Base-by-base conservation (phyloP, 331 rosid genomes). In the Cucumis variabilis region DNA sequence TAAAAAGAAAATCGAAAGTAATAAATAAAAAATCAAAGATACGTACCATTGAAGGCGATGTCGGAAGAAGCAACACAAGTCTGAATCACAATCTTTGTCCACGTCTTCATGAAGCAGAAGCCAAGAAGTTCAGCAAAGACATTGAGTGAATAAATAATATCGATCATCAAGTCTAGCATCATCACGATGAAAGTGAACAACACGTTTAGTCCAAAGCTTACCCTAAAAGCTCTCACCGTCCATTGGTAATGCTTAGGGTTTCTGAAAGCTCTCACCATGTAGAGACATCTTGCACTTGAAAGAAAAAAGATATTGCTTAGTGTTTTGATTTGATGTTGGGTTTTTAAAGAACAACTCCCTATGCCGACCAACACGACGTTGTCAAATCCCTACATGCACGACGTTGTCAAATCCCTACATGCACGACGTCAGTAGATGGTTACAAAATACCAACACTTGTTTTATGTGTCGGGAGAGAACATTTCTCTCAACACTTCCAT, bases 201-300 rank as follows among this genome's bases (percentile, higher is more conserved):
- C n/a, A 85, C 78, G 58, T 82, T 85, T 24, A 85, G 62, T 50
- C 86, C 50, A 55, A 80, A 67, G 53, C 87, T 85, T 33, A 73
- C 82, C 8, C 21, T 69, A 13, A 85, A 48, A 14, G 87, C 87
- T 88, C 89, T 79, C 87, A 75, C 86, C 79, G 92, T 93, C 92
- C 92, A 91, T 93, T 90, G 93, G 91, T 86, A 92, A 71, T 24
- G 65, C 82, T 1, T 37, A 37, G 41, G 41, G 41, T 37, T 37
- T 37, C 5, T 37, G 4, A 4, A 37, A 37, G 41, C 5, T 37
- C 41, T 37, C 87, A 85, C 55, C 53, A 82, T n/a, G 87, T 24
- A 37, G 2, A 37, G 41, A 85, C 69, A 15, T 71, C 81, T 41
- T 85, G 37, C 69, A 23, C 25, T 58, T 85, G 71, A 41, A 85